Evolutionary conservation across 2,329 filamentous ascomycete species (phyloP).

Genomic region (Stromatinia cepivora): DNA sequence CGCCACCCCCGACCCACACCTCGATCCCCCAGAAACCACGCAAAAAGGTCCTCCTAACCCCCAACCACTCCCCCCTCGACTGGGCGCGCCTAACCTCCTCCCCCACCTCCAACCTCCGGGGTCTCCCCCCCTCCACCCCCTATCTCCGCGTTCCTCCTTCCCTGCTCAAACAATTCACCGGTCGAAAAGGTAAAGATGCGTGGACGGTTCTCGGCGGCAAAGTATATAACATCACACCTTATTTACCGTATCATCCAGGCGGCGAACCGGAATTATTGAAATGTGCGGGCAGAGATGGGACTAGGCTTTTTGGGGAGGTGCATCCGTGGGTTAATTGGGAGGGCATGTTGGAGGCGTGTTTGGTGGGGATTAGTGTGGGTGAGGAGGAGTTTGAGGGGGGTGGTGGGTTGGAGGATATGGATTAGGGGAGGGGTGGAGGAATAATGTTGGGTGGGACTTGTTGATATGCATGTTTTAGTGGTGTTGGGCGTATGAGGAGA

Average conservation of each 20-base stretch:
- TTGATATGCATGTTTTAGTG: not conserved
- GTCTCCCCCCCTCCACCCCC: conserved; percentile 52
- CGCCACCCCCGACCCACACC: conserved; percentile 47
- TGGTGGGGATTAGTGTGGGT: conserved; percentile 63
- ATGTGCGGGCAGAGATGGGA: conserved; percentile 62
- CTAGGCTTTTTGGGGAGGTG: conserved; percentile 63
- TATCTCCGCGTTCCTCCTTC: conserved; percentile 78
- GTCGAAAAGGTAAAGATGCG: conserved; percentile 79
- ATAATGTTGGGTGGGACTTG: not conserved
- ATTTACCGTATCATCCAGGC: conserved; percentile 87
- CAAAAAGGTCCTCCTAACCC: conserved; percentile 77
- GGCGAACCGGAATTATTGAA: conserved; percentile 72
- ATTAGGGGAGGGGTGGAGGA: conserved; percentile 43
- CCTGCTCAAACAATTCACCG: conserved; percentile 75
- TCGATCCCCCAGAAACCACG: conserved; percentile 53
- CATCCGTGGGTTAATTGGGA: conserved; percentile 75
- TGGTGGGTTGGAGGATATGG: conserved; percentile 61
- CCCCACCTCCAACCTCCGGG: conserved; percentile 67
- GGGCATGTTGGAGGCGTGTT: conserved; percentile 63
- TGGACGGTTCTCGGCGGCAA: conserved; percentile 89
- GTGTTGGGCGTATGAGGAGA: not conserved
- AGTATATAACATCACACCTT: conserved; percentile 93
- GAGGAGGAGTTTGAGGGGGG: conserved; percentile 47
- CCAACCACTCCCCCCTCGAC: conserved; percentile 91
- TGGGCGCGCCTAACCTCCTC: conserved; percentile 77